phyloP scores from a whole-genome alignment of 2,329 filamentous ascomycete genomes.

The Diaporthe citriasiana region DNA sequence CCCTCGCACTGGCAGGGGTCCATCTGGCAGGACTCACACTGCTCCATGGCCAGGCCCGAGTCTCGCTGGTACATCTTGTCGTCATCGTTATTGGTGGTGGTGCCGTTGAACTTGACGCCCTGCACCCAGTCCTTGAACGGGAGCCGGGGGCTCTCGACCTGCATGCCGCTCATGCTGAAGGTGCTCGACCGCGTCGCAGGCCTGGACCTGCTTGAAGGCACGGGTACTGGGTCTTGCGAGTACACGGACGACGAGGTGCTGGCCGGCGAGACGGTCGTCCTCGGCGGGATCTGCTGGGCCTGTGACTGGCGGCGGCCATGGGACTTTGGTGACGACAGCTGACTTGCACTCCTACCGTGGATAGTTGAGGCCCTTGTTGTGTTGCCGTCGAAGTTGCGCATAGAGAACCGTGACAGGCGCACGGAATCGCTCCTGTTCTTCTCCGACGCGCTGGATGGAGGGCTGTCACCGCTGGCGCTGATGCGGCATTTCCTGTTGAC shows the following conservation, averaged over 20 bases:
- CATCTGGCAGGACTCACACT: slow-evolving; percentile 38
- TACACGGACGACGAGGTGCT: slow-evolving; percentile 39
- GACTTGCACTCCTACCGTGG: slow-evolving; percentile 19
- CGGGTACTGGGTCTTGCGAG: slow-evolving; percentile 20
- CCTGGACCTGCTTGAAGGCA: slow-evolving; percentile 2
- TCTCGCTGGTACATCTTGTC: slow-evolving; percentile 35
- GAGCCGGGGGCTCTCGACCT: slow-evolving; percentile 41
- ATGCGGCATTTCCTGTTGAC: slow-evolving; percentile 38
- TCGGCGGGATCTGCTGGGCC: slow-evolving; percentile 1
- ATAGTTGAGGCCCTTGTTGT: not conserved
- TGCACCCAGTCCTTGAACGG: slow-evolving; percentile 43
- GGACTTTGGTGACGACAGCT: slow-evolving; percentile 22
- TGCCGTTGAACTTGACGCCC: slow-evolving; percentile 36
- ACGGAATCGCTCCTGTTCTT: slow-evolving; percentile 6
- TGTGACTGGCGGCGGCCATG: slow-evolving; percentile 27
- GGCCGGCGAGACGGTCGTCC: slow-evolving; percentile 34
- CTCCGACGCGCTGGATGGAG: slow-evolving; percentile 14
- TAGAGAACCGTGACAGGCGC: slow-evolving; percentile 39
- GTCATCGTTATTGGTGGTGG: not conserved
- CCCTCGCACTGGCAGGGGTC: slow-evolving; percentile 39
- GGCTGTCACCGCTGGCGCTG: not conserved
- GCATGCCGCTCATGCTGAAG: slow-evolving; percentile 34
- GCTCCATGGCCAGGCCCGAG: slow-evolving; percentile 39
- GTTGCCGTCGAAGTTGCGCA: slow-evolving; percentile 12
- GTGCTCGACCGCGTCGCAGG: slow-evolving; percentile 38